Base-by-base conservation (phyloP, 495 filamentous ascomycete genomes). In the Echria macrotheca region DNA sequence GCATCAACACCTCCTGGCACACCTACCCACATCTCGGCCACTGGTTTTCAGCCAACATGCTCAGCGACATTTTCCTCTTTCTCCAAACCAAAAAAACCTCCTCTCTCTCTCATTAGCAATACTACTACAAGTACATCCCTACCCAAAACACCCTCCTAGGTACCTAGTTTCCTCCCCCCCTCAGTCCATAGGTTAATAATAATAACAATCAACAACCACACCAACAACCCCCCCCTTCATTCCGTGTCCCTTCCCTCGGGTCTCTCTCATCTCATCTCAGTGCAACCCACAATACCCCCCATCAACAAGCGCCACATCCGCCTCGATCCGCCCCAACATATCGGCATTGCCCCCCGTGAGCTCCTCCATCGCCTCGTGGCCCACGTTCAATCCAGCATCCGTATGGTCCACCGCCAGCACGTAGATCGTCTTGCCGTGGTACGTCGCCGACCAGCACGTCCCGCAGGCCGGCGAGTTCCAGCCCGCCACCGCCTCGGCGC, bases 391-490 rank as follows among this genome's bases (percentile, higher is more conserved):
- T 2, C 82, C 84, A 17, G 49, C 15, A 0, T 53, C 69, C 8
- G 79, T 72, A 44, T 80, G 69, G 67, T 91, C 87, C 50, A 91
- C 71, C 19, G 79, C 87, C 9, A 80, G 69, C 7, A 91, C 65
- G 57, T 81, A 74, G 67, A 91, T 75, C 15, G 72, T 81, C 46
- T 71, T 66, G 55, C 77, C 73, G 18, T 71, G 63, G 63, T 77
- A 91, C 11, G 69, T 73, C 38, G 87, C 65, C 37, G 65, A 44
- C 69, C 81, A 91, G 74, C 86, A 91, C 8, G 76, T 77, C 46
- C 87, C 86, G 68, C 87, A 91, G 42, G 55, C 61, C 5, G 69
- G 44, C 10, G 69, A 73, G 63, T 75, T 82, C 80, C 78, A 85
- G 28, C 75, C 79, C 2, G 61, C 54, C 17, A 89, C 71, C 21